phyloP scores from a whole-genome alignment of 345 rosid species.

The Garcia nutans region DNA sequence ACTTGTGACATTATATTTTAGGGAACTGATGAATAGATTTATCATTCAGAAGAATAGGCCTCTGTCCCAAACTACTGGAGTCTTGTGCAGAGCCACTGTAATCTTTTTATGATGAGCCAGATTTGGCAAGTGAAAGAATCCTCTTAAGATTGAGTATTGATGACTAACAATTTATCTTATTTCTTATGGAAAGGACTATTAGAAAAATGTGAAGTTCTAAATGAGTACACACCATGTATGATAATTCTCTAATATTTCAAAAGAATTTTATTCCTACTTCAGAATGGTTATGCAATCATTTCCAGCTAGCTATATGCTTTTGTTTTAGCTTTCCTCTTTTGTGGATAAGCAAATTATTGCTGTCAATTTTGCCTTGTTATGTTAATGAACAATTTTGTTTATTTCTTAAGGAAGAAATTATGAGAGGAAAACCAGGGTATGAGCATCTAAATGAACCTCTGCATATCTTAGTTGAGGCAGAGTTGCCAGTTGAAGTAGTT shows the following conservation, averaged over 20 bases:
- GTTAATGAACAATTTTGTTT: not conserved
- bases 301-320: not conserved
- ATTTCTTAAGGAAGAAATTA: slow-evolving; percentile 72
- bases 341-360: not conserved
- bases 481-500: slow-evolving; percentile 81
- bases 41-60: not conserved
- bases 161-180: not conserved
- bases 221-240: not conserved
- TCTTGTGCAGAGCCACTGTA: not conserved
- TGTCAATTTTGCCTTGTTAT: not conserved
- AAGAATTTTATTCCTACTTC: not conserved
- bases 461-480: slow-evolving; percentile 92
- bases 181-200: not conserved
- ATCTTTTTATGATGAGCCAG: not conserved
- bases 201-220: not conserved
- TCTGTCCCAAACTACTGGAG: not conserved
- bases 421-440: slow-evolving; percentile 96
- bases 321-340: not conserved
- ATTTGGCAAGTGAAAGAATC: not conserved
- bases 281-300: not conserved
- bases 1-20: not conserved
- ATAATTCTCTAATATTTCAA: not conserved
- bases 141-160: not conserved
- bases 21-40: not conserved
- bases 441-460: slow-evolving; percentile 96